Percentiles rank a stretch among this genome's conserved stretches.
Conservation (phyloP, 306 rosid species). For the Parietaria judaica region DNA sequence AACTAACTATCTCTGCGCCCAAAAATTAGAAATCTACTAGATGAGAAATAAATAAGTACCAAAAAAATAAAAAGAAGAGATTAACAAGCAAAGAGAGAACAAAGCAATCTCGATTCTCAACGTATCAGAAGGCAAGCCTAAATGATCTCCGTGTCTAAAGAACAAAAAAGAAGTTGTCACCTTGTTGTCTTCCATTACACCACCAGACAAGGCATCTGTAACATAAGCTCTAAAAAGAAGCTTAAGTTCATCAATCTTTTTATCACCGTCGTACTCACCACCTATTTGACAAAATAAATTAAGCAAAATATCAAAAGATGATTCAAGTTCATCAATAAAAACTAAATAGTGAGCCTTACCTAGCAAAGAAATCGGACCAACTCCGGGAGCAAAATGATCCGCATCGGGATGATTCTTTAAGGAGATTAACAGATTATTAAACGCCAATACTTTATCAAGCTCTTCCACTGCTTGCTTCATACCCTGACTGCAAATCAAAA, state of each 20-base stretch:
- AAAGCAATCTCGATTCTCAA: not conserved
- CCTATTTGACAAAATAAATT: conserved; percentile 43
- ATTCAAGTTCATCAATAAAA: not conserved
- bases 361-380: conserved; percentile 71
- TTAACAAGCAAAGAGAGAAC: not conserved
- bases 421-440: conserved; percentile 64
- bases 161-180: conserved; percentile 14
- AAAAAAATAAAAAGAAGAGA: not conserved
- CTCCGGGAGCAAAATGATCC: conserved; percentile 71
- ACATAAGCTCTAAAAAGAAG: conserved; percentile 60
- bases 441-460: conserved; percentile 55
- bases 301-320: conserved; percentile 5
- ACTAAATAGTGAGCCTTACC: conserved; percentile 35
- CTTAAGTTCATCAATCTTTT: conserved; percentile 79
- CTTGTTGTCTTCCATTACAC: conserved; percentile 47
- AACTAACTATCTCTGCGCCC: too few relatives aligned
- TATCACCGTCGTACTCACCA: conserved; percentile 66
- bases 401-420: conserved; percentile 68
- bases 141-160: too few relatives aligned
- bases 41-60: not conserved
- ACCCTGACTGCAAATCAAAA: conserved; percentile 52
- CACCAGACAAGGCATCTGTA: conserved; percentile 42
- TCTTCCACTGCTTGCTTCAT: conserved; percentile 54
- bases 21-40: not conserved
- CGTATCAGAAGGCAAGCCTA: too few relatives aligned